A percentile compares a stretch with the other conserved stretches of the same genome.
phyloP scores from a whole-genome alignment of 2,329 filamentous ascomycete genomes.

The Harringtonia aguacate region DNA sequence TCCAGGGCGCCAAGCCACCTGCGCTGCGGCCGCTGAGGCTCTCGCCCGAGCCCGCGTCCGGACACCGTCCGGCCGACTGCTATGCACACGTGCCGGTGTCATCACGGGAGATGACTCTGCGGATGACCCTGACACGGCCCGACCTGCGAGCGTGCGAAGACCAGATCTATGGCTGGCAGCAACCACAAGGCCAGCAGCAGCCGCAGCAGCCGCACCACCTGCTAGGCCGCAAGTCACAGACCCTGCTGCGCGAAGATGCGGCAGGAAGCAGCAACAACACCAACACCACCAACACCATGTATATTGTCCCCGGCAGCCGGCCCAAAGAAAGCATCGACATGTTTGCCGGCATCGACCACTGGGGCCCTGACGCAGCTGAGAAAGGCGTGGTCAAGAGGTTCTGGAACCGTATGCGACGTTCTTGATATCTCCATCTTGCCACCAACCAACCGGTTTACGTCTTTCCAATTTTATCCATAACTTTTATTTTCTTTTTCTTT shows the following conservation, averaged over 20 bases:
- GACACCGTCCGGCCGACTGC: conserved; percentile 23
- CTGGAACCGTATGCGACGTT: conserved; percentile 50
- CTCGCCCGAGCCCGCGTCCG: neutral
- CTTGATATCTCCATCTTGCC: conserved; percentile 11
- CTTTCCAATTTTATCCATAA: neutral
- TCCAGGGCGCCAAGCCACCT: neutral
- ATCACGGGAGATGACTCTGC: conserved; percentile 84
- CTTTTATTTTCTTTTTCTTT: neutral
- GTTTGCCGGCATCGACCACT: conserved; percentile 43
- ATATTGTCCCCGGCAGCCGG: conserved; percentile 20
- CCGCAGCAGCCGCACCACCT: conserved; percentile 20
- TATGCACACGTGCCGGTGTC: conserved; percentile 42
- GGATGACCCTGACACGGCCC: conserved; percentile 87
- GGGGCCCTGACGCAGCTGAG: conserved; percentile 33
- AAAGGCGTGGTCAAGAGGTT: conserved; percentile 49
- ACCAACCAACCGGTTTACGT: neutral
- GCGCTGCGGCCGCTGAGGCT: conserved; percentile 10
- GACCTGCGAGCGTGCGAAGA: conserved; percentile 71
- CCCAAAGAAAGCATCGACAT: conserved; percentile 45
- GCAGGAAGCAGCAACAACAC: conserved; percentile 14
- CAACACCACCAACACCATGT: conserved; percentile 15
- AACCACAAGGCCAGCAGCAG: conserved; percentile 17
- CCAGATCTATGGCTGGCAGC: conserved; percentile 60
- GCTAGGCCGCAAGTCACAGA: conserved; percentile 12
- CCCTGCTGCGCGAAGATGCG: conserved; percentile 10